Percentiles rank a stretch among this genome's conserved stretches.
phyloP scores from a whole-genome alignment of 257 asterid genomes.

The Scutellaria barbata region DNA sequence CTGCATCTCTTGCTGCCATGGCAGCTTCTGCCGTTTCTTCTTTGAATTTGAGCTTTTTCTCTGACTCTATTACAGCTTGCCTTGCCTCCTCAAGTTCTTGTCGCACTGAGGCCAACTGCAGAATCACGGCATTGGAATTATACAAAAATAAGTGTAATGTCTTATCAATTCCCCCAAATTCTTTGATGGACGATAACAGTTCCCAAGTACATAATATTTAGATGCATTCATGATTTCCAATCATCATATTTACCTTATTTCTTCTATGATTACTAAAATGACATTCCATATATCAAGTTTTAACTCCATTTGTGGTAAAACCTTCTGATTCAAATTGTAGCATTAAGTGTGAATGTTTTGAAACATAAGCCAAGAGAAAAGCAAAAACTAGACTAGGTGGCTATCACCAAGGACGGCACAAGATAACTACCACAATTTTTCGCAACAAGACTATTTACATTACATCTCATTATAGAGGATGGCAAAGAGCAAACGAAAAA shows the following conservation, averaged over 20 bases:
- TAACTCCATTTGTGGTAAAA: too few relatives aligned
- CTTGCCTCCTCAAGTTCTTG: slow-evolving; percentile 88
- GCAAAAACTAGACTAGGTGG: not conserved
- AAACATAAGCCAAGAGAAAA: not conserved
- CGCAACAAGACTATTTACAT: not conserved
- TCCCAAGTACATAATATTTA: too few relatives aligned
- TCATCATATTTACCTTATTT: too few relatives aligned
- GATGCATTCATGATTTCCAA: too few relatives aligned
- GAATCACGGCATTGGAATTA: slow-evolving; percentile 29
- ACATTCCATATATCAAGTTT: too few relatives aligned
- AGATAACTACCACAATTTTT: not conserved
- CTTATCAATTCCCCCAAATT: too few relatives aligned
- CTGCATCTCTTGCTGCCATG: slow-evolving; percentile 97
- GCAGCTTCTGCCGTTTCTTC: slow-evolving; percentile 97
- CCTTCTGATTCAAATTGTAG: not conserved
- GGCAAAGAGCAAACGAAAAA: not conserved
- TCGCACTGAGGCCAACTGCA: slow-evolving; percentile 74
- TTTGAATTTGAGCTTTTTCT: slow-evolving; percentile 88
- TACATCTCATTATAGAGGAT: slow-evolving; percentile 1
- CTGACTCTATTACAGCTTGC: slow-evolving; percentile 69
- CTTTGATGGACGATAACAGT: too few relatives aligned
- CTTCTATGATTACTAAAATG: too few relatives aligned
- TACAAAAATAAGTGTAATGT: not conserved
- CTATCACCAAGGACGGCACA: not conserved
- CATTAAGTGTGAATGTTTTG: not conserved